Base-by-base conservation (phyloP, 2,329 filamentous ascomycete species). In the Eutypa lata region DNA sequence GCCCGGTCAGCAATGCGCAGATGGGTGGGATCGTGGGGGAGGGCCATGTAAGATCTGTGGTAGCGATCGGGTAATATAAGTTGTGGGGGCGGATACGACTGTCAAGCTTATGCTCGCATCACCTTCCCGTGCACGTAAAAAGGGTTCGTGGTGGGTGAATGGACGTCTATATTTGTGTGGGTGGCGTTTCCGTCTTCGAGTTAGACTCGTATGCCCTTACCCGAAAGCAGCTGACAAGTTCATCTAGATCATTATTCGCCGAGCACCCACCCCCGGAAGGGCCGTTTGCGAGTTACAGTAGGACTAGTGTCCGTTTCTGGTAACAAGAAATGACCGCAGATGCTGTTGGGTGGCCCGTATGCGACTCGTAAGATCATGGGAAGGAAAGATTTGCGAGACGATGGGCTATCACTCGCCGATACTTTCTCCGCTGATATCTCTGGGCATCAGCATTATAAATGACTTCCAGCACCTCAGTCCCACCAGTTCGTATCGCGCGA, bases 11-110 rank as follows among this genome's bases (percentile, higher is more conserved):
- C 38, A 42, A 19, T 42, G 38, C 38, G 13, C 18, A 14, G 2
- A 14, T 31, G 26, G 18, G 19, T 13, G 19, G 22, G 42, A 16
- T 38, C 13, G 13, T 24, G 21, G 19, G 42, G 14, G 42, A 19
- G 11, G 21, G 13, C 22, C 22, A 45, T 16, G n/a, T 45, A 16
- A 28, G 42, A 45, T 45, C 42, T 18, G 6, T 14, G 42, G 42
- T 45, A 45, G 14, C 42, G 42, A 45, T 45, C 42, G 22, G 42
- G 42, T 45, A 45, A 28, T 24, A 45, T 45, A 24, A 8, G 21
- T 19, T 28, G 42, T 45, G 42, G 42, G 42, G 42, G 42, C 42
- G 42, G 42, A 45, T 45, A 45, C 42, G 42, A 45, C 42, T 24
- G 13, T 45, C 42, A 26, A 24, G 42, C 42, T 26, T 45, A 19